Evolutionary conservation across 352 stramenopile species (phyloP), one percentile per base, ranked within the genome.

Genomic region (Elongisporangium anandrum): DNA sequence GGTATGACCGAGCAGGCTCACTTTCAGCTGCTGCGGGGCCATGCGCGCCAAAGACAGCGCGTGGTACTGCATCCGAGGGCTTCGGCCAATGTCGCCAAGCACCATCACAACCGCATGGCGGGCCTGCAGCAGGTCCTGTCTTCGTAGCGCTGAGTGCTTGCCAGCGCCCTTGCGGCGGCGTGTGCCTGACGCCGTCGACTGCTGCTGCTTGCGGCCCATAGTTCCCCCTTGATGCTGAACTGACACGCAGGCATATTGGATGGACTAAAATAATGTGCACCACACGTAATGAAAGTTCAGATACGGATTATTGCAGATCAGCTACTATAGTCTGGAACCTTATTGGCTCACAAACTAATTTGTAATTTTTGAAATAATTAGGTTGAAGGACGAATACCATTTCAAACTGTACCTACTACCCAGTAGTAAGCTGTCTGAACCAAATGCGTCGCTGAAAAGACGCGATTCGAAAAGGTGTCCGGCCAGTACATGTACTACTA

Each of bases 1-100:
- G 6, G 76, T 77, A 78, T 99, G 99, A 10, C 97, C 98, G 54
- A 99, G 67, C 9, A 99, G 71, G 47, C 91, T 97, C 53, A 98
- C 88, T 20, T 63, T 74, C 59, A 88, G 60, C 5, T 45, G 34
- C 15, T 60, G 61, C 26, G 80, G 66, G 22, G 75, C 73, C 64
- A 88, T 69, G 15, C 91, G 72, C 19, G 97, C 85, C 12, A 99
- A 73, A 17, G 96, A 99, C 34, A 98, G 63, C 39, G 95, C 90
- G 72, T 99, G 98, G 74, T 99, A 99, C 75, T 99, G 97, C 98
- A 99, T 99, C 19, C 98, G 90, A 52, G 98, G 98, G 61, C 93
- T 99, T 65, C 97, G 85, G 6, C 97, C 97, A 1, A 99, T 77
- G 67, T 98, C 95, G 19, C 95, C 95, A 19, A 98, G 76, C 38